These are phyloP conservation scores for Colletotrichum navitas DNA, from an alignment of 2,329 filamentous ascomycete species.

Conservation along the genomic window DNA sequence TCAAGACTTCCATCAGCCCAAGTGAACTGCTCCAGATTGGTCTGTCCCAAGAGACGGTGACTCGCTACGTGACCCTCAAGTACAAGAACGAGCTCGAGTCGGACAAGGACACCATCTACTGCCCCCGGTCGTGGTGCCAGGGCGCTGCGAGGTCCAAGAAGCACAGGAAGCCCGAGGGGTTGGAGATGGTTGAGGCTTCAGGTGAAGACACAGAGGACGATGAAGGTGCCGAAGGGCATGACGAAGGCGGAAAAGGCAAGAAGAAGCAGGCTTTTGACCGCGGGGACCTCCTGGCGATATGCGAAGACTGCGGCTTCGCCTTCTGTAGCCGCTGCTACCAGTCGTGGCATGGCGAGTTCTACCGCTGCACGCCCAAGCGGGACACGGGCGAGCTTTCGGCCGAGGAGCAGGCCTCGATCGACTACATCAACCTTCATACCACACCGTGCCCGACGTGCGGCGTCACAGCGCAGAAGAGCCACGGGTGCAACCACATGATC, in stretches of 20 bases:
- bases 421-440: conserved; percentile 85
- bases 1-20: conserved; percentile 79
- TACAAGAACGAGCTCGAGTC: conserved; percentile 93
- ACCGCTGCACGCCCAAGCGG: conserved; percentile 75
- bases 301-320: conserved; percentile 88
- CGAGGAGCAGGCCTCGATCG: conserved; percentile 87
- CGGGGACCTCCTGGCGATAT: conserved; percentile 81
- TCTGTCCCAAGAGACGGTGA: conserved; percentile 77
- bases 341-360: conserved; percentile 94
- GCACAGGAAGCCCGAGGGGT: conserved; percentile 77
- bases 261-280: conserved; percentile 52
- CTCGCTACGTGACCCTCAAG: conserved; percentile 89
- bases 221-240: conserved; percentile 46
- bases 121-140: conserved; percentile 92
- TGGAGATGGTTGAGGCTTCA: conserved; percentile 68
- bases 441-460: conserved; percentile 91
- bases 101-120: conserved; percentile 93
- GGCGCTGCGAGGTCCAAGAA: conserved; percentile 84
- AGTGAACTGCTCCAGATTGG: conserved; percentile 87
- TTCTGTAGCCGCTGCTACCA: conserved; percentile 80
- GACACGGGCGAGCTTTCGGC: conserved; percentile 78
- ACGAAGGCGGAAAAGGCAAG: conserved; percentile 33
- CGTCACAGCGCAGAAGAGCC: conserved; percentile 87
- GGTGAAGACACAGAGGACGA: conserved; percentile 64
- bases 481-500: conserved; percentile 97